A percentile compares a stretch with the other conserved stretches of the same genome.
Evolutionary conservation across 2,329 filamentous ascomycete species (phyloP).

Genomic region (Aspergillus sojae): DNA sequence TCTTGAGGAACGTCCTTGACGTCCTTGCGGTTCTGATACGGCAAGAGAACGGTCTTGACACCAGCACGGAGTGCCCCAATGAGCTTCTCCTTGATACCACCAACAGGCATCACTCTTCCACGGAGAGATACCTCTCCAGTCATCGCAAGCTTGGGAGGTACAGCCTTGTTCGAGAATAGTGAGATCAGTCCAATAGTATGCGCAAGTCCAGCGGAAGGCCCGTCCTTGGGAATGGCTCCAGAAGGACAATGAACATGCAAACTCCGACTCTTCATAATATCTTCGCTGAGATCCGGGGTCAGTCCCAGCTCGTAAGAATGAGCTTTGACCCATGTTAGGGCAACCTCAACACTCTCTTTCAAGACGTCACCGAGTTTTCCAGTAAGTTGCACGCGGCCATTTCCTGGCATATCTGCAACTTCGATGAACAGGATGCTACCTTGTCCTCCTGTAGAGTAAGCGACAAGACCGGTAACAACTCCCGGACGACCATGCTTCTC

Average conservation of each 20-base stretch:
- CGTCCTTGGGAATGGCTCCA: slow-evolving; percentile 93
- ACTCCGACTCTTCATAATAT: slow-evolving; percentile 93
- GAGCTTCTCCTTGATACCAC: slow-evolving; percentile 97
- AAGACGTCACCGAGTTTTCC: slow-evolving; percentile 95
- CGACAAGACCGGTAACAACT: slow-evolving; percentile 93
- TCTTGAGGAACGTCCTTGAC: slow-evolving; percentile 87
- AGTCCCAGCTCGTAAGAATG: slow-evolving; percentile 91
- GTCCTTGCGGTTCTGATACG: slow-evolving; percentile 88
- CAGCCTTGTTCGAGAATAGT: slow-evolving; percentile 80
- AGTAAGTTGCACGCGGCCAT: slow-evolving; percentile 88
- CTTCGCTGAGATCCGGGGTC: slow-evolving; percentile 75
- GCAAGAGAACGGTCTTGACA: slow-evolving; percentile 90
- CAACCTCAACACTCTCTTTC: slow-evolving; percentile 96
- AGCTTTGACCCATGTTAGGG: slow-evolving; percentile 94
- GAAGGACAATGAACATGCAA: slow-evolving; percentile 96
- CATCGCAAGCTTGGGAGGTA: slow-evolving; percentile 94
- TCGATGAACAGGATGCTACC: slow-evolving; percentile 98
- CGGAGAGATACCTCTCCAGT: slow-evolving; percentile 79
- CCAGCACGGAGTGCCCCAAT: slow-evolving; percentile 92
- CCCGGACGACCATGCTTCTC: slow-evolving; percentile 81
- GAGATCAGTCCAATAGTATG: slow-evolving; percentile 93
- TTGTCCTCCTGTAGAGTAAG: slow-evolving; percentile 89
- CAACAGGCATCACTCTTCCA: slow-evolving; percentile 88
- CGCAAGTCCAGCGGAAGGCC: slow-evolving; percentile 79
- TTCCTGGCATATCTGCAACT: slow-evolving; percentile 94